Base-by-base conservation (phyloP, 768 basidiomycete species). In the Baorangia bicolor region DNA sequence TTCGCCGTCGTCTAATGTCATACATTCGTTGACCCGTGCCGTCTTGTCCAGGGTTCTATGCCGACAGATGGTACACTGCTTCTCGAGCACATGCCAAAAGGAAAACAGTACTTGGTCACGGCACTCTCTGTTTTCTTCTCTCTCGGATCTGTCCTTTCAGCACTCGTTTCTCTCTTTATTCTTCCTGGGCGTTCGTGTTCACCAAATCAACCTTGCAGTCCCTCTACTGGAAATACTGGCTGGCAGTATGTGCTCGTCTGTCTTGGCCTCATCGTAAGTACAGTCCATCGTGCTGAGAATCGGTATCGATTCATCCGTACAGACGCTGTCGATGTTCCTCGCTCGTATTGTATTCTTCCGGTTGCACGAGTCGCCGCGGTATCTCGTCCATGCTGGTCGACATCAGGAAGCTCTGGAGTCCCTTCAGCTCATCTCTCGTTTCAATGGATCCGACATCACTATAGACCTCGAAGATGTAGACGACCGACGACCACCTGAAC, bases 61-160 rank as follows among this genome's bases (percentile, higher is more conserved):
- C 95, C 95, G 1, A 98, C 95, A 0, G 96, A 98, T 62, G 94
- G 95, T 7, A 98, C 94, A 0, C 83, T 96, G 4, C 81, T 94
- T 23, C 78, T 94, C 10, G 96, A 99, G 65, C 94, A 97, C 64
- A 86, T 98, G 77, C 96, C 96, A 3, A 85, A 87, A 60, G 83
- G 83, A n/a, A 93, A 94, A 60, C 86, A 94, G 64, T 94, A 96
- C 68, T 82, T 98, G 30, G 87, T 98, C 50, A 96, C 93, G 0
- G 89, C 88, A 0, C 81, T 97, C 23, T 94, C 93, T 5, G 83
- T 94, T n/a, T 98, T 98, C 77, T 98, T 98, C 78, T 94, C 93
- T 7, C 73, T 97, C 37, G 96, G 96, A 43, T 87, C 95, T 0
- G 92, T 98, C 40, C 69, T 97, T 5, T 78, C 93, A 2, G 92